Evolutionary conservation across 768 basidiomycete genomes (phyloP).

Genomic region (Arthromyces matolae): DNA sequence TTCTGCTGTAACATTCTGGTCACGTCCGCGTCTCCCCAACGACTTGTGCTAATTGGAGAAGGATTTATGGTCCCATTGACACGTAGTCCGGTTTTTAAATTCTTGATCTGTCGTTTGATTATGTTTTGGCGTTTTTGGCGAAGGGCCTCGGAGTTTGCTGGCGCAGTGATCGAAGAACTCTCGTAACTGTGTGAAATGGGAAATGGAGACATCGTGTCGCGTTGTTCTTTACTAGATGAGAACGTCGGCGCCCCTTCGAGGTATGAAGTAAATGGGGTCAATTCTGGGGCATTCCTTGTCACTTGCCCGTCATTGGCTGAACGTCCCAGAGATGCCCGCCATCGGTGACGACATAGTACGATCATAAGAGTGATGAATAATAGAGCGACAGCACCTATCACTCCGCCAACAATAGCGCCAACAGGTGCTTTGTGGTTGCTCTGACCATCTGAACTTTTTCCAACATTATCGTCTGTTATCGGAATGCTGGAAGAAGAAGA

Average conservation of each 20-base stretch:
- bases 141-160: too few relatives aligned
- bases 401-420: constrained; percentile 13
- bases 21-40: not conserved
- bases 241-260: too few relatives aligned
- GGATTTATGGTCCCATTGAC: too few relatives aligned
- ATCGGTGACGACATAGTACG: constrained; percentile 2
- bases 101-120: not conserved
- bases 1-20: not conserved
- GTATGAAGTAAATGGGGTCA: too few relatives aligned
- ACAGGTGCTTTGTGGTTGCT: not conserved
- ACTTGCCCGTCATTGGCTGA: not conserved
- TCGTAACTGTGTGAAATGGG: too few relatives aligned
- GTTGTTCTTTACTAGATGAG: too few relatives aligned
- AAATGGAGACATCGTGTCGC: too few relatives aligned
- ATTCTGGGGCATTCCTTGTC: too few relatives aligned
- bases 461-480: not conserved
- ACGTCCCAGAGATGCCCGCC: not conserved
- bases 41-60: not conserved
- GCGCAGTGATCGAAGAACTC: too few relatives aligned
- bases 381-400: constrained; percentile 9
- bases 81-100: not conserved
- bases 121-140: not conserved
- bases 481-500: not conserved
- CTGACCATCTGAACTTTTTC: too few relatives aligned
- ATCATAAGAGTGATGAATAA: constrained; percentile 3